Evolutionary conservation across 2,329 filamentous ascomycete genomes (phyloP), one percentile per base, ranked within the genome.

Genomic region (Tolypocladium amazonense): DNA sequence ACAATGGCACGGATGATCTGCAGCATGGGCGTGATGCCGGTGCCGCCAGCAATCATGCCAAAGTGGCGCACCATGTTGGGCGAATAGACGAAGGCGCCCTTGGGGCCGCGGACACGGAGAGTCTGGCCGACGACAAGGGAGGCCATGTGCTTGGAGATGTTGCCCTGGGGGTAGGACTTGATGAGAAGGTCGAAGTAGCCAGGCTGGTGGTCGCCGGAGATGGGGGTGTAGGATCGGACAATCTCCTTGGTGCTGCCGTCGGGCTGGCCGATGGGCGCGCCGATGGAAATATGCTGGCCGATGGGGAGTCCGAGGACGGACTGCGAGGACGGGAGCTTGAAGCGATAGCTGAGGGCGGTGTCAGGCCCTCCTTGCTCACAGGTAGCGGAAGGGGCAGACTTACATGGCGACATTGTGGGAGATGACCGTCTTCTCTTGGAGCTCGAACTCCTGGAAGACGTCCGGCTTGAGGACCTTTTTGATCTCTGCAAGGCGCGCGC

Each of bases 341-440:
- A 97, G 71, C 94, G 92, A 82, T 97, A 99, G 79, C 88, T 91
- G 23, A 50, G 30, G 41, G 37, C 43, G 47, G n/a, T 30, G 65
- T 57, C 37, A 65, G 62, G 2, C 20, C 53, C 27, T 45, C 3
- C 3, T 7, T 8, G 52, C 4, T 4, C 5, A 50, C 25, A 20
- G 47, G 9, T 23, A 1, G 11, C 11, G 33, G 33, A 35, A n/a
- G 15, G 14, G 27, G 53, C 9, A n/a, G 30, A 76, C 83, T 71
- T 77, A 92, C 89, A 99, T 96, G 75, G 93, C 92, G 62, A 96
- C 93, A 81, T 99, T 99, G 85, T 97, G 94, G 38, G 93, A 96
- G 70, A 97, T 88, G 65, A 95, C 83, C 18, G 88, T 97, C 85
- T 97, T 97, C 76, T 97, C 90, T 75, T 89, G 88, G 68, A 99